phyloP scores from a whole-genome alignment of 192 early-diverging fungal genomes.

The Dimargaris verticillata region DNA sequence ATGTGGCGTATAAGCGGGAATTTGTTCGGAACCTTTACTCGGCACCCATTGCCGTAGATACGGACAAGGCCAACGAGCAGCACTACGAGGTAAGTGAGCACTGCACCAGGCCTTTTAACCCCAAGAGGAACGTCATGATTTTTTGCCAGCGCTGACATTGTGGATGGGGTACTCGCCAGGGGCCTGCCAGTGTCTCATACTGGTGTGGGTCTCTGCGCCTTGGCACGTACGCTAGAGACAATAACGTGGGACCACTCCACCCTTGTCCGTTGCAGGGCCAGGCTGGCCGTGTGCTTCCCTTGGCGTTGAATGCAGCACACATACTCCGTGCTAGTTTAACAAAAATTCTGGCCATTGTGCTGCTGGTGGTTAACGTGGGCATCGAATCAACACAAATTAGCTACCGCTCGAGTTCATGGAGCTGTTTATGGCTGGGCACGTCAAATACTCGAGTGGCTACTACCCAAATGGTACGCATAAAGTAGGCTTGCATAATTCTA shows the following conservation, averaged over 20 bases:
- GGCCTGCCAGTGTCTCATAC: neutral
- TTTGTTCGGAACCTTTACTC: neutral
- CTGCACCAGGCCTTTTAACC: no score
- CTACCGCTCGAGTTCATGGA: constrained; percentile 38
- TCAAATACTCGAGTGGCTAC: constrained; percentile 46
- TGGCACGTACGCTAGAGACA: neutral
- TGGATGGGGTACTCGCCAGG: neutral
- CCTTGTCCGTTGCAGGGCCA: neutral
- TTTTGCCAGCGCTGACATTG: neutral
- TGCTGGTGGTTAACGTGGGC: neutral
- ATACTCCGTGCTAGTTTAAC: neutral
- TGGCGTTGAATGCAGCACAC: neutral
- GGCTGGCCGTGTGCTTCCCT: neutral
- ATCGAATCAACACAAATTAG: neutral
- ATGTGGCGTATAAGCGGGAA: neutral
- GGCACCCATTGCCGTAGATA: constrained; percentile 31
- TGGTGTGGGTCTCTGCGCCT: neutral
- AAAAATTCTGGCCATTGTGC: neutral
- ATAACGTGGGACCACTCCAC: neutral
- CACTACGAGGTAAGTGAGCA: constrained; percentile 36
- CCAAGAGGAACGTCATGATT: neutral
- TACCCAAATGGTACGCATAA: constrained; percentile 25
- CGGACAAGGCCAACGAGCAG: constrained; percentile 53
- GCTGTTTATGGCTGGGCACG: constrained; percentile 25
- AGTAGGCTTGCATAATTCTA: neutral